phyloP scores from a whole-genome alignment of 2,329 filamentous ascomycete species.

The Ceratocystis alfenasii region DNA sequence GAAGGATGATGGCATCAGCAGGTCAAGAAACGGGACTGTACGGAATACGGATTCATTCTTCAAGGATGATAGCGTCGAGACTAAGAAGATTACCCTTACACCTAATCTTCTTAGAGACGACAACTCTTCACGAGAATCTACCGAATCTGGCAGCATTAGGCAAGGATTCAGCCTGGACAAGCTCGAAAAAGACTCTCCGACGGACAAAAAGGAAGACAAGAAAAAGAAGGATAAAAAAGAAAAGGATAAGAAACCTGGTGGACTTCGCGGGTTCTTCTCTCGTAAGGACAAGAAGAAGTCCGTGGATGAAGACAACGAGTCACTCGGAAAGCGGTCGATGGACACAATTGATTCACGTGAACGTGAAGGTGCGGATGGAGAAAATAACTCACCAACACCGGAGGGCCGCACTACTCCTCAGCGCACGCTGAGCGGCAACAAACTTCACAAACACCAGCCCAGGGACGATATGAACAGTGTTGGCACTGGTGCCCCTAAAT shows the following conservation, averaged over 20 bases:
- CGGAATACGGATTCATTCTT: slow-evolving; percentile 95
- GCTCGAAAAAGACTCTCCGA: slow-evolving; percentile 40
- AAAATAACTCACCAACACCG: slow-evolving; percentile 23
- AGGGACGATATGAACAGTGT: slow-evolving; percentile 35
- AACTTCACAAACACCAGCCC: slow-evolving; percentile 57
- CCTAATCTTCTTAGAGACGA: slow-evolving; percentile 86
- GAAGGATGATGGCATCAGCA: slow-evolving; percentile 37
- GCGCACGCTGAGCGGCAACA: slow-evolving; percentile 43
- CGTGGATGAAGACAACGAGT: slow-evolving; percentile 47
- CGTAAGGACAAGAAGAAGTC: slow-evolving; percentile 49
- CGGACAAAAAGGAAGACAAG: slow-evolving; percentile 59
- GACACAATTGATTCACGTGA: slow-evolving; percentile 20
- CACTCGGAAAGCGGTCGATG: slow-evolving; percentile 30
- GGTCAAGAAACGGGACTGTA: slow-evolving; percentile 73
- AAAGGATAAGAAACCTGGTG: slow-evolving; percentile 52
- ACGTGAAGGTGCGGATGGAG: slow-evolving; percentile 7
- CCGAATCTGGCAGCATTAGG: slow-evolving; percentile 39
- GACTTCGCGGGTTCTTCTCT: slow-evolving; percentile 50
- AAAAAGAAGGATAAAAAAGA: slow-evolving; percentile 62
- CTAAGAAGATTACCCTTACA: slow-evolving; percentile 92
- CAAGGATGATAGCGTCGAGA: slow-evolving; percentile 88
- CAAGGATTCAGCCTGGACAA: slow-evolving; percentile 63
- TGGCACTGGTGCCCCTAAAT: slow-evolving; percentile 23
- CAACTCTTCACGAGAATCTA: slow-evolving; percentile 43
- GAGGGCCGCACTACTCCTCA: slow-evolving; percentile 38